Percentiles rank a stretch among this genome's conserved stretches.
These are phyloP conservation scores for Coniferiporia sulphurascens DNA, from an alignment of 1,284 basidiomycete species.

Conservation along the genomic window DNA sequence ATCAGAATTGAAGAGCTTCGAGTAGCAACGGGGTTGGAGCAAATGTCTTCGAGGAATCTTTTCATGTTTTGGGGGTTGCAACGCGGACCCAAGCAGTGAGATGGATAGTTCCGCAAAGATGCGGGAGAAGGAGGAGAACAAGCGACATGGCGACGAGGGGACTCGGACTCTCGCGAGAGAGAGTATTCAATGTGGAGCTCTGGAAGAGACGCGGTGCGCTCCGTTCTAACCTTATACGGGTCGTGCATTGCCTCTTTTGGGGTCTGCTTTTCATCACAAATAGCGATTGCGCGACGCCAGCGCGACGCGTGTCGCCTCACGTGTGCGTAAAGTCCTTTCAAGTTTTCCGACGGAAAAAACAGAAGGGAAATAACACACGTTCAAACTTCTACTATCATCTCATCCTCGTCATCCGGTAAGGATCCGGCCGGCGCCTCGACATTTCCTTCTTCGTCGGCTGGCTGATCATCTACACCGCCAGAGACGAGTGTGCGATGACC, in stretches of 20 bases:
- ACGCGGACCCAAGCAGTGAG: no score
- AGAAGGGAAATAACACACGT: no score
- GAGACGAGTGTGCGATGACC: background rate
- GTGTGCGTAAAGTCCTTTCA: background rate
- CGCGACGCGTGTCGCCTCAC: background rate
- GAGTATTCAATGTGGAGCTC: no score
- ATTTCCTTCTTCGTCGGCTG: slow-evolving; percentile 31
- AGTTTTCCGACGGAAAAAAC: no score
- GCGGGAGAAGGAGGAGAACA: no score
- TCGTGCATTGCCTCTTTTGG: no score
- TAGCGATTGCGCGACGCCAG: background rate
- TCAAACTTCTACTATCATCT: slow-evolving; percentile 51
- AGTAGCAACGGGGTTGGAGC: background rate
- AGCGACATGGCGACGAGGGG: no score
- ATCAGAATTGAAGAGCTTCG: background rate
- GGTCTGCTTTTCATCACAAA: background rate
- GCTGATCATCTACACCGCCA: background rate
- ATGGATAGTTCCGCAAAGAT: no score
- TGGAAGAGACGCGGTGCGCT: no score
- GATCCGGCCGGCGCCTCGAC: slow-evolving; percentile 25
- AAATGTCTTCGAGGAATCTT: background rate
- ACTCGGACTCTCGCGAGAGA: no score
- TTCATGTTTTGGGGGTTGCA: background rate
- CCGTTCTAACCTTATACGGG: no score
- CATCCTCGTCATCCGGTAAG: slow-evolving; percentile 29